Evolutionary conservation across 768 basidiomycete species (phyloP).

Genomic region (Trametes coccinea): DNA sequence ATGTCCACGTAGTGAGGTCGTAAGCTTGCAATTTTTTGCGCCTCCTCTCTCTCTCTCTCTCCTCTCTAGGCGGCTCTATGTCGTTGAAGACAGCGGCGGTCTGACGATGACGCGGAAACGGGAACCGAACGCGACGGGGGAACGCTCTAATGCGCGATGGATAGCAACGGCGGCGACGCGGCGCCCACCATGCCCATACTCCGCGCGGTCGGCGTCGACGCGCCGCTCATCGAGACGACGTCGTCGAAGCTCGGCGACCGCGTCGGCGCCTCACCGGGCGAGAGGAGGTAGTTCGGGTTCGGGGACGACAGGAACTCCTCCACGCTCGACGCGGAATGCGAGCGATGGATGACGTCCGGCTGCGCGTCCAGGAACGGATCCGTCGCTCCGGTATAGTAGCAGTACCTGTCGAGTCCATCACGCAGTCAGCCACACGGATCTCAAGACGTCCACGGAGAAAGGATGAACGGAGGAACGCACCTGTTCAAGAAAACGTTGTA

Average conservation of each 20-base stretch:
- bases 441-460: not conserved
- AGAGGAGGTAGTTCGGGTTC: conserved; percentile 32
- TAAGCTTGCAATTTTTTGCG: conserved; percentile 7
- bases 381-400: conserved; percentile 70
- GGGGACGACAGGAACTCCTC: conserved; percentile 48
- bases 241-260: conserved; percentile 36
- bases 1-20: conserved; percentile 19
- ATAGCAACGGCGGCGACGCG: conserved; percentile 11
- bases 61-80: not conserved
- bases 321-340: conserved; percentile 55
- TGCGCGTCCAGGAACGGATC: conserved; percentile 38
- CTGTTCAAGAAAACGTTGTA: conserved; percentile 66
- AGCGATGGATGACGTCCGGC: conserved; percentile 36
- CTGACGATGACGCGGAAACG: too few relatives aligned
- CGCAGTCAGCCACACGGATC: conserved; percentile 11
- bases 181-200: not conserved
- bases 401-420: conserved; percentile 52
- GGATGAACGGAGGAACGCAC: conserved; percentile 40
- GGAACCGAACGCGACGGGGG: too few relatives aligned
- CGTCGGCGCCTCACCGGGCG: conserved; percentile 27
- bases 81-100: too few relatives aligned
- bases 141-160: conserved; percentile 12
- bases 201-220: conserved; percentile 31
- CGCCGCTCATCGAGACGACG: conserved; percentile 30
- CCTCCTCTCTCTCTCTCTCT: not conserved